phyloP scores from a whole-genome alignment of 192 early-diverging fungal genomes.

The Mortierella antarctica region DNA sequence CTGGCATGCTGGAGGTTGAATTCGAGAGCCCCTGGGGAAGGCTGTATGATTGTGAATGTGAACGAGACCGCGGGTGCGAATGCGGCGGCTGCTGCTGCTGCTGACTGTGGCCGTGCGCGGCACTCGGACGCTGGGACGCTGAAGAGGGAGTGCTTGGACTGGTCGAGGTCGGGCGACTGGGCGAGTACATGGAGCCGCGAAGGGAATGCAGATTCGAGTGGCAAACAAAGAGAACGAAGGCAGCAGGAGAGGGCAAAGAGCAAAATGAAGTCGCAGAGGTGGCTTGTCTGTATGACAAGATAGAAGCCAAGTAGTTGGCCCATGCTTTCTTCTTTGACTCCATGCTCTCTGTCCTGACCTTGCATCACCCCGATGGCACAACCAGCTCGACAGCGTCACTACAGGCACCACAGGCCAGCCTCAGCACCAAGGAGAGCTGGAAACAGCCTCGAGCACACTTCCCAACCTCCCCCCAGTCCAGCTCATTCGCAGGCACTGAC shows the following conservation, averaged over 20 bases:
- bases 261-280: background rate
- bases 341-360: background rate
- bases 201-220: background rate
- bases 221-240: background rate
- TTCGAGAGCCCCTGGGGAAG: background rate
- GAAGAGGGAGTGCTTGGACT: constrained; percentile 45
- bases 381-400: constrained; percentile 26
- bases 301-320: background rate
- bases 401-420: constrained; percentile 23
- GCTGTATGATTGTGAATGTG: too few relatives aligned
- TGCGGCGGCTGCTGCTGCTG: background rate
- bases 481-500: background rate
- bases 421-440: background rate
- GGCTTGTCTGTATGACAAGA: background rate
- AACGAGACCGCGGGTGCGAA: background rate
- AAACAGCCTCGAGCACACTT: background rate
- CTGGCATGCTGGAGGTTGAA: constrained; percentile 2
- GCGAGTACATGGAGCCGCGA: constrained; percentile 37
- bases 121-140: background rate
- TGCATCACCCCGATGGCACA: constrained; percentile 11
- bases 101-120: constrained; percentile 19
- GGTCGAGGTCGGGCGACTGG: constrained; percentile 43
- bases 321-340: background rate
- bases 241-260: too few relatives aligned
- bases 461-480: background rate